Conservation (phyloP, 2,329 filamentous ascomycete genomes). For the Verticillium alfalfae region DNA sequence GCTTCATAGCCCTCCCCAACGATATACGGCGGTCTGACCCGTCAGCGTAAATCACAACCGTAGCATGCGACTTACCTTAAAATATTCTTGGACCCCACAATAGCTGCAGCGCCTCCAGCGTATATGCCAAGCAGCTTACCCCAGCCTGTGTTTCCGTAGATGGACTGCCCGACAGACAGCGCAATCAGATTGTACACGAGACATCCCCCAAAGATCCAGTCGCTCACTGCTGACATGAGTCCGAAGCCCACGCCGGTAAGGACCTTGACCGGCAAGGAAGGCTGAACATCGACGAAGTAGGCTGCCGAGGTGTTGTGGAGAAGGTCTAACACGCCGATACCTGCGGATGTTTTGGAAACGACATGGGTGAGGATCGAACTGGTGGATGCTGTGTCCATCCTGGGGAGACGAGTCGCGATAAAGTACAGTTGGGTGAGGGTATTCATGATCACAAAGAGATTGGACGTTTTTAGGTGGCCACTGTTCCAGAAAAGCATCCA, state of each 20-base stretch:
- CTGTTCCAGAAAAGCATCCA: slow-evolving; percentile 61
- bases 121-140: slow-evolving; percentile 43
- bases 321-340: slow-evolving; percentile 54
- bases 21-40: slow-evolving; percentile 2
- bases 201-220: slow-evolving; percentile 57
- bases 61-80: slow-evolving; percentile 31
- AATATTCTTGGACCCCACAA: slow-evolving; percentile 47
- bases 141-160: slow-evolving; percentile 37
- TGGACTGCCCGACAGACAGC: slow-evolving; percentile 45
- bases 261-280: slow-evolving; percentile 40
- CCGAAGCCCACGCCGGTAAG: slow-evolving; percentile 50
- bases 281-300: slow-evolving; percentile 43
- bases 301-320: slow-evolving; percentile 53
- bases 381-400: slow-evolving; percentile 43
- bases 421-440: slow-evolving; percentile 49
- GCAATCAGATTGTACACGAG: slow-evolving; percentile 54
- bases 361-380: slow-evolving; percentile 51
- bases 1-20: neutral
- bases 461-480: slow-evolving; percentile 40
- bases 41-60: neutral
- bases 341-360: slow-evolving; percentile 54
- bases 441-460: slow-evolving; percentile 52
- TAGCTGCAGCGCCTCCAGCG: slow-evolving; percentile 43
- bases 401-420: slow-evolving; percentile 38
- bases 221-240: slow-evolving; percentile 39